Evolutionary conservation across 2,329 filamentous ascomycete genomes (phyloP), one percentile per base, ranked within the genome.

Genomic region (Chalaropsis ovoidea): DNA sequence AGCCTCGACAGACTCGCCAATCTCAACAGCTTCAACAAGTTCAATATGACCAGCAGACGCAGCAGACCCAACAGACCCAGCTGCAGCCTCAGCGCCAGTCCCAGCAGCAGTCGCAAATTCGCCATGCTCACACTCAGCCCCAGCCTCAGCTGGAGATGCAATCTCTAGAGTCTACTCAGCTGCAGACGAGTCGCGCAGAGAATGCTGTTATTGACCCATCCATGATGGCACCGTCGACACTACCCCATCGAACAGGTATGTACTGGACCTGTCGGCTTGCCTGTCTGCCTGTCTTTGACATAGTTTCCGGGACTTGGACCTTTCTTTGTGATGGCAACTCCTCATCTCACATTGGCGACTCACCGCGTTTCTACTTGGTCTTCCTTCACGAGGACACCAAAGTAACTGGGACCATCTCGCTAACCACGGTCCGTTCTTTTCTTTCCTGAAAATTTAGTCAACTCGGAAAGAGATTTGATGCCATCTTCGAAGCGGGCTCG

Each of bases 401-500:
- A 27, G 22, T 52, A 15, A 24, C 60, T 4, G 17, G 31, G 31
- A 27, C 31, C 15, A 13, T 27, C 43, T 31, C 42, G 3, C 41
- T 47, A 49, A 47, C 10, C 24, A 31, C 42, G 27, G n/a, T 17
- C 19, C 8, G 10, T 24, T 43, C 45, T 58, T 19, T 17, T 27
- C 13, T 22, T 60, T 41, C 39, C 19, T 22, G 22, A 62, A 62
- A 24, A 52, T 24, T 15, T 62, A 62, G 43, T 47, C 11, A 22
- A 10, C 13, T 19, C n/a, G 42, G 42, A 62, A 31, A 42, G 43
- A 31, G 11, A 63, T 15, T 39, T 19, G 39, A 66, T 63, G 65
- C 52, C 56, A 49, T 62, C 65, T 41, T 63, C 49, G 56, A 66
- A 66, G 41, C 61, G 65, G 45, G 49, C 65, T 3, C 65, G 65